phyloP scores from a whole-genome alignment of 345 rosid genomes.

The Corymbia maculata region DNA sequence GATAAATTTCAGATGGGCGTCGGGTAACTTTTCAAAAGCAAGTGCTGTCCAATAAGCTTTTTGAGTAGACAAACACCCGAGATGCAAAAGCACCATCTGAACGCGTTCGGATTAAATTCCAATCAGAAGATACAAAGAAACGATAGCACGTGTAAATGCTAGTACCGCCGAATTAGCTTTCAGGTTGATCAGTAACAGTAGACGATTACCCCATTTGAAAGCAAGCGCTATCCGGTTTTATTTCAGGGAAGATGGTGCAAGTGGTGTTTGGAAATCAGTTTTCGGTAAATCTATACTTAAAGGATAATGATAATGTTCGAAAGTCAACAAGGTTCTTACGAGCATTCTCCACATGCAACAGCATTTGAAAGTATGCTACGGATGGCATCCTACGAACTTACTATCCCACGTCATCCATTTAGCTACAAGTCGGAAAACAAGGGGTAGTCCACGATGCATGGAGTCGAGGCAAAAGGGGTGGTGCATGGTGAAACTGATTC shows the following conservation, averaged over 20 bases:
- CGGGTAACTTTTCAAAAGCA: background rate
- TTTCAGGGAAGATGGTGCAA: background rate
- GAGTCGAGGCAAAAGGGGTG: background rate
- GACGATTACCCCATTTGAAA: background rate
- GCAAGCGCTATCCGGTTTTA: background rate
- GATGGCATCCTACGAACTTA: background rate
- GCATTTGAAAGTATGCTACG: background rate
- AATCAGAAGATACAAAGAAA: background rate
- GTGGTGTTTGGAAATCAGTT: background rate
- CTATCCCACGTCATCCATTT: background rate
- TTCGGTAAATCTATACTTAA: background rate
- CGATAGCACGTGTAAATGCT: background rate
- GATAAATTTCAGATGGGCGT: background rate
- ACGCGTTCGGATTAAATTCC: background rate
- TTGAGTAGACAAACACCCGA: background rate
- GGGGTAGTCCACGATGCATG: background rate
- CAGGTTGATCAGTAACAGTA: background rate
- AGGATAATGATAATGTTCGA: background rate
- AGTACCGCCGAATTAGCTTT: background rate
- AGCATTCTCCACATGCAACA: background rate
- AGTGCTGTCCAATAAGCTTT: background rate
- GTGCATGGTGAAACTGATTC: background rate
- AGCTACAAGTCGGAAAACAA: background rate
- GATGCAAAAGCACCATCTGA: background rate
- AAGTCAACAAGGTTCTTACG: background rate